A percentile compares a stretch with the other conserved stretches of the same genome.
Evolutionary conservation across 768 basidiomycete species (phyloP).

Genomic region (Baorangia bicolor): DNA sequence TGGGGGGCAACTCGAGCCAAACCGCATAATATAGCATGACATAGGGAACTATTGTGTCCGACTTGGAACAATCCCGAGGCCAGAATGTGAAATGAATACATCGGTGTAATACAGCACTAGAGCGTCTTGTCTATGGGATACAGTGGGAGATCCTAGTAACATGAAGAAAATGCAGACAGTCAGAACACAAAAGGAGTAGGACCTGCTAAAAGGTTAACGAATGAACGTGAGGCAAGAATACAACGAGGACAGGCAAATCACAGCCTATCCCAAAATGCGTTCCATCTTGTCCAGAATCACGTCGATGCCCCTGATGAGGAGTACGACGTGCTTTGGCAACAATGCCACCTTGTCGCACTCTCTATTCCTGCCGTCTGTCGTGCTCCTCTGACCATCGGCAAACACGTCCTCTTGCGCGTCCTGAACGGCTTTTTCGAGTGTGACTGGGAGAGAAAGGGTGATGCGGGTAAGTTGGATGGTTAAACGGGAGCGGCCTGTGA

Average conservation of each 20-base stretch:
- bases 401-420: conserved; percentile 30
- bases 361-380: conserved; percentile 9
- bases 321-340: conserved; percentile 56
- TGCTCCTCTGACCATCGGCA: conserved; percentile 1
- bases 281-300: conserved; percentile 68
- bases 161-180: background rate
- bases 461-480: conserved; percentile 77
- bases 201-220: background rate
- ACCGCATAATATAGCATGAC: background rate
- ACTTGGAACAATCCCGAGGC: background rate
- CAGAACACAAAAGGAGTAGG: background rate
- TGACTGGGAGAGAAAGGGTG: conserved; percentile 71
- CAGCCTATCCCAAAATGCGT: conserved; percentile 37
- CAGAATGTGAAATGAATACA: background rate
- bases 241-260: background rate
- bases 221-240: background rate
- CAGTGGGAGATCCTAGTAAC: background rate
- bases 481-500: conserved; percentile 71
- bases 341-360: conserved; percentile 32
- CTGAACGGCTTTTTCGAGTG: conserved; percentile 65
- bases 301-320: conserved; percentile 62
- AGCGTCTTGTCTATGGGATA: background rate
- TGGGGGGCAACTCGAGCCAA: background rate
- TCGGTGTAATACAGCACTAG: background rate
- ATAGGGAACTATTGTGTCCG: background rate